Percentiles rank a stretch among this genome's conserved stretches.
Evolutionary conservation across 768 basidiomycete species (phyloP).

Genomic region (Atractiella rhizophila): DNA sequence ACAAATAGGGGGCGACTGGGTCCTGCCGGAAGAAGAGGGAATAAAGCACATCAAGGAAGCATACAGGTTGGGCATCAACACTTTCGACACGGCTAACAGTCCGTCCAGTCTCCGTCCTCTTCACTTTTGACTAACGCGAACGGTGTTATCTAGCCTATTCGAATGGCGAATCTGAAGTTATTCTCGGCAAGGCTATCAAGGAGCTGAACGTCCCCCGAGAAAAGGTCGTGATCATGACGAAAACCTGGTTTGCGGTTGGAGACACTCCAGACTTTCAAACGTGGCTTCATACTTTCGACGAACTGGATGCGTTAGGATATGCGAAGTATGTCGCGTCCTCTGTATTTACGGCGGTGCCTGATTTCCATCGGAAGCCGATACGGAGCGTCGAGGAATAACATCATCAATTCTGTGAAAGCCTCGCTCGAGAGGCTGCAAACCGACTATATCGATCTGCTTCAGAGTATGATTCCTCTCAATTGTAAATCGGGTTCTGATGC

Average conservation of each 20-base stretch:
- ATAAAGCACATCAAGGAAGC: constrained; percentile 34
- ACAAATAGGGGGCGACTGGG: too few species aligned
- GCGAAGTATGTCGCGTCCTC: too few species aligned
- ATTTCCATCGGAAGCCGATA: too few species aligned
- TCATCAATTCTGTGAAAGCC: constrained; percentile 35
- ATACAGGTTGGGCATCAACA: too few species aligned
- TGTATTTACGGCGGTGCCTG: too few species aligned
- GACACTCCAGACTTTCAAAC: neutral
- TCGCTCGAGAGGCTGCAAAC: constrained; percentile 40
- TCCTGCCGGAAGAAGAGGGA: constrained; percentile 32
- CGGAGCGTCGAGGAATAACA: constrained; percentile 29
- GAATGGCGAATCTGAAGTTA: constrained; percentile 38
- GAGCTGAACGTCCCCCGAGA: constrained; percentile 41
- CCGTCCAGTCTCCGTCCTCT: neutral
- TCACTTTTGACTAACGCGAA: neutral
- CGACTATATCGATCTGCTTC: constrained; percentile 51
- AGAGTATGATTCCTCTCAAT: constrained; percentile 22
- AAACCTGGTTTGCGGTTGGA: constrained; percentile 23
- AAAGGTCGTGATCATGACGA: constrained; percentile 53
- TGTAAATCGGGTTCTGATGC: constrained; percentile 11
- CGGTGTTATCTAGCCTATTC: constrained; percentile 31
- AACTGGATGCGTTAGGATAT: constrained; percentile 24
- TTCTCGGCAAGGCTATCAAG: constrained; percentile 49
- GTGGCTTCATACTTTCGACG: neutral
- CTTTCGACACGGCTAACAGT: constrained; percentile 18